Conservation (phyloP, 306 rosid species). For the Acmispon strigosus region DNA sequence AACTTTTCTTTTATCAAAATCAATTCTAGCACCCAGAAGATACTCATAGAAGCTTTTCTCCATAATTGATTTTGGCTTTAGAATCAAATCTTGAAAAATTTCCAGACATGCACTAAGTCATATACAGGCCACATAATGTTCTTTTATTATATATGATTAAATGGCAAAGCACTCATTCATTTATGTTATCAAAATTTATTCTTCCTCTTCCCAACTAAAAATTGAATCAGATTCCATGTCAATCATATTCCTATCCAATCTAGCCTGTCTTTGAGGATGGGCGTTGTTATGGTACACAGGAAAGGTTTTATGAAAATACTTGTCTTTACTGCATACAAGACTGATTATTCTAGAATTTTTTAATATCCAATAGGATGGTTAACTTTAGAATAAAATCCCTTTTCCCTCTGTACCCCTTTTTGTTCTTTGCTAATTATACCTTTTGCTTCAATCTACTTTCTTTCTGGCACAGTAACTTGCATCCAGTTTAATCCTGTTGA, state of each 20-base stretch:
- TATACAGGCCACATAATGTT: not conserved
- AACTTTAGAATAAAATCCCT: slow-evolving; percentile 12
- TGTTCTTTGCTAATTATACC: slow-evolving; percentile 33
- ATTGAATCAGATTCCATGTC: not conserved
- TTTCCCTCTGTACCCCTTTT: not conserved
- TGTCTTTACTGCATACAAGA: not conserved
- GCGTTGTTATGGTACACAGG: not conserved
- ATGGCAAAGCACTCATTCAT: not conserved
- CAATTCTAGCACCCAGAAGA: no score
- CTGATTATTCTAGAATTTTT: not conserved
- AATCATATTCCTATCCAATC: not conserved
- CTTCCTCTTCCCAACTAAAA: not conserved
- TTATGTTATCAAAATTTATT: not conserved
- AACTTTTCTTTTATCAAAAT: no score
- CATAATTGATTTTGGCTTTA: no score
- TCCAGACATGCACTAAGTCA: not conserved
- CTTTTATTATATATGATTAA: not conserved
- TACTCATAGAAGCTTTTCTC: no score
- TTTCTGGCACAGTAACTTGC: slow-evolving; percentile 85
- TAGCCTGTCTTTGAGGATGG: not conserved
- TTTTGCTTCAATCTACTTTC: slow-evolving; percentile 37
- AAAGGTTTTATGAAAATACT: not conserved
- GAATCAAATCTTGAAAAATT: no score
- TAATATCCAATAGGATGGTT: slow-evolving; percentile 1
- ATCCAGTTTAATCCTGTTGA: slow-evolving; percentile 99